Conservation (phyloP, 2,329 filamentous ascomycete genomes). For the Lasiodiplodia sp. region DNA sequence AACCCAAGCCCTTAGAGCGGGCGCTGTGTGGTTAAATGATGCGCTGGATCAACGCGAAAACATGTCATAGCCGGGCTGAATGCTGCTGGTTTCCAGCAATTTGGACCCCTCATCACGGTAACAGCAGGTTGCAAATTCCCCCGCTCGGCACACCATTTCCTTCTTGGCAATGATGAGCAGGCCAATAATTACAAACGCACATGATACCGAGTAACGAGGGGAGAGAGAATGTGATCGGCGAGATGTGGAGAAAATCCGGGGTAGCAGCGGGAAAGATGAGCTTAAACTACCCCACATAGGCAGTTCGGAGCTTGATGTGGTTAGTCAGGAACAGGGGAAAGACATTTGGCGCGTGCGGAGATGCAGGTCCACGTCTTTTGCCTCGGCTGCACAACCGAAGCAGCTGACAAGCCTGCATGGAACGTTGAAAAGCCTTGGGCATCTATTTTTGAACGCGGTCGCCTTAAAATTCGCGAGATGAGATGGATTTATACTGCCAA, state of each 20-base stretch:
- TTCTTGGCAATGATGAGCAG: background rate
- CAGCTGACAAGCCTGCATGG: background rate
- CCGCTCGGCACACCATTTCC: background rate
- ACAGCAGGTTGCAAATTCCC: background rate
- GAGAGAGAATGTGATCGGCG: conserved; percentile 1
- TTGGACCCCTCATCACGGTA: background rate
- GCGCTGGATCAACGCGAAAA: background rate
- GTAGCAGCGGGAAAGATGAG: conserved; percentile 20
- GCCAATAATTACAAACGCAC: background rate
- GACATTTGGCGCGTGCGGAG: conserved; percentile 7
- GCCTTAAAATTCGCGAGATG: background rate
- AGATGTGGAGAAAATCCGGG: conserved; percentile 9
- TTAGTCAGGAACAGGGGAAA: conserved; percentile 12
- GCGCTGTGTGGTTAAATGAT: background rate
- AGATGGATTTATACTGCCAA: background rate
- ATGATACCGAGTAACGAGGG: conserved; percentile 17
- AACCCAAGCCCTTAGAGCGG: background rate
- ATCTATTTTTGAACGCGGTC: background rate
- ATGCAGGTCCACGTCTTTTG: conserved; percentile 19
- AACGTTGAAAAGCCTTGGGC: background rate
- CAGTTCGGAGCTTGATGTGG: background rate
- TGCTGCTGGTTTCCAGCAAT: background rate
- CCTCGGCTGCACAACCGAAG: background rate
- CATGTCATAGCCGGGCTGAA: background rate
- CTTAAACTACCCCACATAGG: background rate